Conservation (phyloP, 129 eudicot species). For the Flaveria trinervia region DNA sequence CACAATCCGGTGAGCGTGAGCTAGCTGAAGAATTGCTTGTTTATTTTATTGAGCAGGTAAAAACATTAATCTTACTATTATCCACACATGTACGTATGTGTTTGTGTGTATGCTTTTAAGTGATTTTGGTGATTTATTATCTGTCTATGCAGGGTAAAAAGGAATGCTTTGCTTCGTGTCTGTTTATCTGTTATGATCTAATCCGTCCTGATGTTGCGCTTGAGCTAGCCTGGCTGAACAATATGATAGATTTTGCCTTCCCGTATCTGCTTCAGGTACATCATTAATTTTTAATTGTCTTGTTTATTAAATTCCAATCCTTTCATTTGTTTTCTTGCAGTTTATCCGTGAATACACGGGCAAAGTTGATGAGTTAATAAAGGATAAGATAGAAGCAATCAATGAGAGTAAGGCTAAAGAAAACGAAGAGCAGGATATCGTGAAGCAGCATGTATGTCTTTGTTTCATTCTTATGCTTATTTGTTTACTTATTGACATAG, state of each 20-base stretch:
- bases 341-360: conserved; percentile 77
- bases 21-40: conserved; percentile 95
- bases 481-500: not conserved
- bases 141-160: conserved; percentile 78
- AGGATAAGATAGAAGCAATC: conserved; percentile 64
- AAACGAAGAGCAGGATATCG: conserved; percentile 62
- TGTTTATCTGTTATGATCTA: conserved; percentile 83
- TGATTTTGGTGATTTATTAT: not conserved
- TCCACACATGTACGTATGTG: not conserved
- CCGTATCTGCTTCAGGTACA: conserved; percentile 89
- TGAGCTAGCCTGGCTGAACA: conserved; percentile 94
- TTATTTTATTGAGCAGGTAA: conserved; percentile 95
- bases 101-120: not conserved
- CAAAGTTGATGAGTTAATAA: conserved; percentile 72
- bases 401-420: conserved; percentile 67
- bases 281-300: not conserved
- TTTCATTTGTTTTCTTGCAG: conserved; percentile 41
- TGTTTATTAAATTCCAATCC: not conserved
- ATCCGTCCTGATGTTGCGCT: conserved; percentile 88
- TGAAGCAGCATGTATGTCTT: conserved; percentile 64
- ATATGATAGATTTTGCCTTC: conserved; percentile 90
- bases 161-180: conserved; percentile 94
- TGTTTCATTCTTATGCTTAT: not conserved
- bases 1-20: conserved; percentile 97
- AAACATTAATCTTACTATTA: no score